phyloP scores from a whole-genome alignment of 73 alveolate species.

The Paramecium sonneborni region DNA sequence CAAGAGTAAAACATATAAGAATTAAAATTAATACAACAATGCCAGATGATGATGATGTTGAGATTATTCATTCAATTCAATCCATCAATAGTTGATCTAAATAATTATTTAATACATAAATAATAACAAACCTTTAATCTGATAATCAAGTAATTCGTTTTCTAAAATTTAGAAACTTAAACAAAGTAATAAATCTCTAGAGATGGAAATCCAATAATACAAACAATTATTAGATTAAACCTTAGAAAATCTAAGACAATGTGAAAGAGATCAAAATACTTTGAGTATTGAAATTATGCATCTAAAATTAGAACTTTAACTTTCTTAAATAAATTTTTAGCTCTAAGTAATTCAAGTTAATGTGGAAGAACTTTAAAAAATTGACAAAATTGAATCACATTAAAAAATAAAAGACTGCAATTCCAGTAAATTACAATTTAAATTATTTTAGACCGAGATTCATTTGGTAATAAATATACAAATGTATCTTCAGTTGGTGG shows the following conservation, averaged over 20 bases:
- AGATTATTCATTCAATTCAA: neutral
- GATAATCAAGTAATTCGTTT: conserved; percentile 18
- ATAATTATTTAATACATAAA: neutral
- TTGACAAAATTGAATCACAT: neutral
- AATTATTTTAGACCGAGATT: neutral
- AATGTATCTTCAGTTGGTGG: neutral
- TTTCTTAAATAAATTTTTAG: neutral
- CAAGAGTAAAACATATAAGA: neutral
- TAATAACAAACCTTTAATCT: neutral
- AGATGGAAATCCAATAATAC: neutral
- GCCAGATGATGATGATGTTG: conserved; percentile 9
- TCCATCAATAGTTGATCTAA: neutral
- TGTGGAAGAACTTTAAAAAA: neutral
- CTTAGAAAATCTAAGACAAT: neutral
- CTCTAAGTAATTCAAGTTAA: neutral
- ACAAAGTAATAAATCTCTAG: neutral
- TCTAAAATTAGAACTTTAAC: neutral
- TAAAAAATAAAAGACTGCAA: neutral
- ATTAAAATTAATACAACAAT: neutral
- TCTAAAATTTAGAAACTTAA: neutral
- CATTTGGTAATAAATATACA: neutral
- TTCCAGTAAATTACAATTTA: neutral
- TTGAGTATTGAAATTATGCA: neutral
- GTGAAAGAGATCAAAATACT: neutral
- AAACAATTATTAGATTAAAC: neutral